Percentiles rank a stretch among this genome's conserved stretches.
phyloP scores from a whole-genome alignment of 768 basidiomycete species.

The Mycena rosella region DNA sequence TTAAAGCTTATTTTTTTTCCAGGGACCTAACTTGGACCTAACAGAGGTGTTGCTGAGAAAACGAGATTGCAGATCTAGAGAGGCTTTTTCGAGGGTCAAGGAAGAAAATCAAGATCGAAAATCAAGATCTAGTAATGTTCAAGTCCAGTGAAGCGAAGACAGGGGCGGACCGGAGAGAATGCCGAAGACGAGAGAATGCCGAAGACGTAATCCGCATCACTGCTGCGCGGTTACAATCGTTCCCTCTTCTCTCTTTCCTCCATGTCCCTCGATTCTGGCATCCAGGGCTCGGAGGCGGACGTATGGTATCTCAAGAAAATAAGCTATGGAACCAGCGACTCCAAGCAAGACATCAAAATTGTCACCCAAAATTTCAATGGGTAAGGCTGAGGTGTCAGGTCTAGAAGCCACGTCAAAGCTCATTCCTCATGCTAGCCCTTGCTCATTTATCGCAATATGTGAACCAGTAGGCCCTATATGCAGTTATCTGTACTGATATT shows the following conservation, averaged over 20 bases:
- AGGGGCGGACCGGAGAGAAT: no score
- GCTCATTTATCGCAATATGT: slow-evolving; percentile 94
- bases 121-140: no score
- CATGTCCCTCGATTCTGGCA: slow-evolving; percentile 9
- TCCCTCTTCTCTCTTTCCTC: background rate
- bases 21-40: no score
- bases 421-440: slow-evolving; percentile 67
- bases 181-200: no score
- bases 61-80: no score
- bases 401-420: background rate
- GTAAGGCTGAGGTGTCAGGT: slow-evolving; percentile 67
- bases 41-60: no score
- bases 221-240: no score
- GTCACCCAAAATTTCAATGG: slow-evolving; percentile 90
- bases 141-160: no score
- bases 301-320: slow-evolving; percentile 86
- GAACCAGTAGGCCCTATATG: slow-evolving; percentile 37
- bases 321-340: slow-evolving; percentile 55
- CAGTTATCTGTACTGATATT: slow-evolving; percentile 17
- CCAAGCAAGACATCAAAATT: slow-evolving; percentile 61
- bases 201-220: no score
- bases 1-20: no score
- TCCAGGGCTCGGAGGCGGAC: slow-evolving; percentile 58
- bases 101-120: no score
- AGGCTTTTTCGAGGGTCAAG: no score